Conservation (phyloP, 2,329 filamentous ascomycete genomes). For the Aspergillus ochraceus region DNA sequence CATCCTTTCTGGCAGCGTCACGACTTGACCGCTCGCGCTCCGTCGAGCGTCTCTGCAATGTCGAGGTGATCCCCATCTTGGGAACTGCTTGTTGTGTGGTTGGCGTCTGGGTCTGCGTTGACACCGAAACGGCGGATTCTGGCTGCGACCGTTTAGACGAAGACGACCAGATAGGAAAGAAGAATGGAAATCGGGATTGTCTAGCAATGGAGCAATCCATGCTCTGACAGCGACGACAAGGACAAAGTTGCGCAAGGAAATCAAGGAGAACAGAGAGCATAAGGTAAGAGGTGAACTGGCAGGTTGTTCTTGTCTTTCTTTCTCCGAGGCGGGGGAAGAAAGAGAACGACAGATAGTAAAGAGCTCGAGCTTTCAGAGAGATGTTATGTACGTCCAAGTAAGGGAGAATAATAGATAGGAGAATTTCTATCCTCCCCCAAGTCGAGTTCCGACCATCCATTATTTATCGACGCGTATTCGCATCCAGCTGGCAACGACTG, state of each 20-base stretch:
- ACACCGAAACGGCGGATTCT: not conserved
- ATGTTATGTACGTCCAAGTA: not conserved
- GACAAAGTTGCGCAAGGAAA: conserved; percentile 11
- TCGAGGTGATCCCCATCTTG: not conserved
- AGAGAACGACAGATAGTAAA: not conserved
- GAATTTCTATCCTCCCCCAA: not conserved
- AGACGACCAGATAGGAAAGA: conserved; percentile 14
- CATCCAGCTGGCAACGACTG: not conserved
- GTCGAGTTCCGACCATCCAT: not conserved
- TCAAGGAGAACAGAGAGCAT: conserved; percentile 11
- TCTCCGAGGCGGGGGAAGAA: not conserved
- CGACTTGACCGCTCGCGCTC: conserved; percentile 11
- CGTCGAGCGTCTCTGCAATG: conserved; percentile 2
- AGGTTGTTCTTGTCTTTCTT: not conserved
- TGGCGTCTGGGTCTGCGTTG: conserved; percentile 3
- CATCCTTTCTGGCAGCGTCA: conserved; percentile 11
- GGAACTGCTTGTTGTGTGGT: not conserved
- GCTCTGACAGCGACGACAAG: conserved; percentile 7
- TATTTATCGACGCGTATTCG: conserved; percentile 7
- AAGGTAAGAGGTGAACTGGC: conserved; percentile 2
- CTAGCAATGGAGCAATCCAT: conserved; percentile 17
- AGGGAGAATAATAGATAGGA: not conserved
- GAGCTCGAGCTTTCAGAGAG: not conserved
- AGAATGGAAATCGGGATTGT: conserved; percentile 17
- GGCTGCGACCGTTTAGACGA: conserved; percentile 2